Conservation (phyloP, 2,329 filamentous ascomycete species). For the Nannizzia gypsea region DNA sequence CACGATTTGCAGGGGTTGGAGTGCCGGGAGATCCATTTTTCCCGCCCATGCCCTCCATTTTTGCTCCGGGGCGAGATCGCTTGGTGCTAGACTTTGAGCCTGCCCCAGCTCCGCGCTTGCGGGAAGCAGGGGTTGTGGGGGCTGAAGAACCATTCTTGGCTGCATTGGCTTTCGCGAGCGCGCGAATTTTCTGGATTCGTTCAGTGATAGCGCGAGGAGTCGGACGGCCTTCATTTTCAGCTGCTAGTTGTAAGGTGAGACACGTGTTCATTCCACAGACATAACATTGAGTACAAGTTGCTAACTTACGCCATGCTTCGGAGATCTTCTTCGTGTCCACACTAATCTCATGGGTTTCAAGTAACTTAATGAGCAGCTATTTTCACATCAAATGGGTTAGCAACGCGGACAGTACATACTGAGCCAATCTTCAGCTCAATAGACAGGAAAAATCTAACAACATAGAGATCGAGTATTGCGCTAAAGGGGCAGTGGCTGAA, state of each 20-base stretch:
- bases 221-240: conserved; percentile 17
- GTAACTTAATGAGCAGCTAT: conserved; percentile 31
- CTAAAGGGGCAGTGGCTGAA: background rate
- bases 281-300: background rate
- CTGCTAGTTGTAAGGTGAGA: conserved; percentile 11
- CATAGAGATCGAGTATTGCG: background rate
- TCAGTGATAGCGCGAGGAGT: conserved; percentile 33
- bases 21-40: background rate
- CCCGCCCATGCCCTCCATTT: background rate
- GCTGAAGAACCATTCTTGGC: conserved; percentile 7
- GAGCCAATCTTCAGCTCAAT: too few relatives aligned
- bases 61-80: background rate
- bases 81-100: conserved; percentile 1
- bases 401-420: background rate
- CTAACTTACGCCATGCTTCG: conserved; percentile 29
- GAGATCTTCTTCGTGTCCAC: conserved; percentile 27
- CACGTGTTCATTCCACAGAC: background rate
- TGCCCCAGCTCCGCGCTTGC: conserved; percentile 6
- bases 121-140: conserved; percentile 9
- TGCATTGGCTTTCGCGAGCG: conserved; percentile 9
- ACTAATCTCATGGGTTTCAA: conserved; percentile 28
- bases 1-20: background rate
- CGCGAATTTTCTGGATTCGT: conserved; percentile 27
- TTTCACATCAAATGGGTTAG: background rate
- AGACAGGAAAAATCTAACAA: too few relatives aligned